These are phyloP conservation scores for Moringa oleifera DNA, from an alignment of 345 rosid genomes.

Conservation along the genomic window DNA sequence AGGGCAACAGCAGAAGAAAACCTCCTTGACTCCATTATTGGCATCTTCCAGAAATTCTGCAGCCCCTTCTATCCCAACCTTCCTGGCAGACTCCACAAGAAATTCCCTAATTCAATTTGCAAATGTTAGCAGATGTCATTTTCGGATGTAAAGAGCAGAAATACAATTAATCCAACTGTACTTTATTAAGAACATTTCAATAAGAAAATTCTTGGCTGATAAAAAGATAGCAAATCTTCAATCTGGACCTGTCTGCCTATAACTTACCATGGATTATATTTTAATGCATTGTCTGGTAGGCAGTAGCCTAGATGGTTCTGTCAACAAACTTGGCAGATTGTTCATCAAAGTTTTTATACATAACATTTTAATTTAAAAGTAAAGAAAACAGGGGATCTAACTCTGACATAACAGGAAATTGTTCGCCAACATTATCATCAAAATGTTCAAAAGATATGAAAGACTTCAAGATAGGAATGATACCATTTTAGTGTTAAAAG, in stretches of 20 bases:
- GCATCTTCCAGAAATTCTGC: slow-evolving; percentile 75
- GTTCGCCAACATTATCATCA: too few species aligned
- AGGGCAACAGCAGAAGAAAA: slow-evolving; percentile 6
- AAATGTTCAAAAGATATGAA: too few species aligned
- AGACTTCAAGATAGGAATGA: too few species aligned
- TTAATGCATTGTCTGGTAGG: too few species aligned
- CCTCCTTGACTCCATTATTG: slow-evolving; percentile 63
- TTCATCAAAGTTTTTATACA: too few species aligned
- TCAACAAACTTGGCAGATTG: too few species aligned
- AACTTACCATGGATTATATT: too few species aligned
- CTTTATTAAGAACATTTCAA: neutral
- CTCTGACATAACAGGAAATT: too few species aligned
- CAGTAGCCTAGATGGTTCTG: too few species aligned
- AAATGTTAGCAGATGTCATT: slow-evolving; percentile 1
- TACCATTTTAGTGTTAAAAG: too few species aligned
- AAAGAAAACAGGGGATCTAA: too few species aligned
- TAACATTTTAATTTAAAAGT: too few species aligned
- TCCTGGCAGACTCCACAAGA: slow-evolving; percentile 67
- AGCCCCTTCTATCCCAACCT: slow-evolving; percentile 76
- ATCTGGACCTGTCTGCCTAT: neutral
- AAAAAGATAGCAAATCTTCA: neutral
- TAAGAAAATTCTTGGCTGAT: neutral
- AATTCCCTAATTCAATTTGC: slow-evolving; percentile 48
- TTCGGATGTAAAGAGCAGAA: neutral
- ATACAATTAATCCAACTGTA: slow-evolving; percentile 1